Percentiles rank a stretch among this genome's conserved stretches.
These are phyloP conservation scores for Boletus reticuloceps DNA, from an alignment of 768 basidiomycete genomes.

Conservation along the genomic window DNA sequence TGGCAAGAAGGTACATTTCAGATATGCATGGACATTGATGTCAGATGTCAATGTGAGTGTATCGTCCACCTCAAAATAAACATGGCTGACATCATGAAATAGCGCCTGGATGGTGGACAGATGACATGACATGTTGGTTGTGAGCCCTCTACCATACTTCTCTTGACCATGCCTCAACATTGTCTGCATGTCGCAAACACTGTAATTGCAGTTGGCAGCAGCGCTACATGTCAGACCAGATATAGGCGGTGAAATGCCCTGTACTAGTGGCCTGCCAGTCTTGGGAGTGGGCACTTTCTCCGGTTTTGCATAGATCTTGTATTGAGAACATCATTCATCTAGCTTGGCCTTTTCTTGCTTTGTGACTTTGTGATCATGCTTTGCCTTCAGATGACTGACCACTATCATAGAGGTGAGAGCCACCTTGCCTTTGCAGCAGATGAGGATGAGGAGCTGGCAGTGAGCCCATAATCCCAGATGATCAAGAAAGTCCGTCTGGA, in stretches of 20 bases:
- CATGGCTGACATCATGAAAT: too few relatives aligned
- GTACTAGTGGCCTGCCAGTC: slow-evolving; percentile 1
- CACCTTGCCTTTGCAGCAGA: background rate
- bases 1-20: too few relatives aligned
- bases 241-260: background rate
- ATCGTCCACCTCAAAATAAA: too few relatives aligned
- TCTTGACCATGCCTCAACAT: too few relatives aligned
- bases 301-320: background rate
- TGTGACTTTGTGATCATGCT: background rate
- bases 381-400: background rate
- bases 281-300: background rate
- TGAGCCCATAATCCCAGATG: background rate
- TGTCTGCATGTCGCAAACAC: too few relatives aligned
- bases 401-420: background rate
- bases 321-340: background rate
- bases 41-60: too few relatives aligned
- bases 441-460: background rate
- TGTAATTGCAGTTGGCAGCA: too few relatives aligned
- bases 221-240: too few relatives aligned
- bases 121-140: background rate
- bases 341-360: background rate
- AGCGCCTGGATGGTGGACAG: slow-evolving; percentile 2
- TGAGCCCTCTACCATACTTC: background rate
- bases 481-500: background rate
- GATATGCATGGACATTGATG: too few relatives aligned